A percentile compares a stretch with the other conserved stretches of the same genome.
phyloP scores from a whole-genome alignment of 2,329 filamentous ascomycete species.

The Cladosporium phlei region DNA sequence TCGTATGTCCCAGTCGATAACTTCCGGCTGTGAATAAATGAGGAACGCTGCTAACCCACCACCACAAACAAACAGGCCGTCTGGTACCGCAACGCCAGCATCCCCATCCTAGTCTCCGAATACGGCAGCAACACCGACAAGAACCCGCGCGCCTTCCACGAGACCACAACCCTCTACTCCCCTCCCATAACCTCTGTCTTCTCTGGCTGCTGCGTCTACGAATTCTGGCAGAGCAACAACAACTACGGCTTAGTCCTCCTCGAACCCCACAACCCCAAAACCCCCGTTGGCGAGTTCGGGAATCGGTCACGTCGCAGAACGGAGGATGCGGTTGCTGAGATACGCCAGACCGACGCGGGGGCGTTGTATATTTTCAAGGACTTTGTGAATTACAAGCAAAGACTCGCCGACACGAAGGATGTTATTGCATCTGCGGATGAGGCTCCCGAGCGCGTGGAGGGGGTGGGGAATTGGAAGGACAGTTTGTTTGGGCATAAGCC shows the following conservation, averaged over 20 bases:
- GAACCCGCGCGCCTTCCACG: conserved; percentile 9
- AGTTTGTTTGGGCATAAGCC: too few relatives aligned
- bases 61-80: background rate
- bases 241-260: conserved; percentile 12
- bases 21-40: too few relatives aligned
- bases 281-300: background rate
- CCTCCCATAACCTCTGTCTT: conserved; percentile 13
- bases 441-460: too few relatives aligned
- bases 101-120: conserved; percentile 16
- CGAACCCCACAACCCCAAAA: background rate
- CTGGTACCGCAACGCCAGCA: conserved; percentile 3
- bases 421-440: too few relatives aligned
- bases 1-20: background rate
- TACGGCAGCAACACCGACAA: conserved; percentile 8
- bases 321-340: conserved; percentile 7
- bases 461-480: too few relatives aligned
- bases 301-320: background rate
- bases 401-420: conserved; percentile 1
- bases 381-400: conserved; percentile 19
- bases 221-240: conserved; percentile 12
- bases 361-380: conserved; percentile 16
- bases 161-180: conserved; percentile 14
- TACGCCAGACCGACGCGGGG: conserved; percentile 13
- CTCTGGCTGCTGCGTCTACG: conserved; percentile 18
- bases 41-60: background rate